Conservation (phyloP, 2,329 filamentous ascomycete genomes). For the Calonectria pseudoturangicola region DNA sequence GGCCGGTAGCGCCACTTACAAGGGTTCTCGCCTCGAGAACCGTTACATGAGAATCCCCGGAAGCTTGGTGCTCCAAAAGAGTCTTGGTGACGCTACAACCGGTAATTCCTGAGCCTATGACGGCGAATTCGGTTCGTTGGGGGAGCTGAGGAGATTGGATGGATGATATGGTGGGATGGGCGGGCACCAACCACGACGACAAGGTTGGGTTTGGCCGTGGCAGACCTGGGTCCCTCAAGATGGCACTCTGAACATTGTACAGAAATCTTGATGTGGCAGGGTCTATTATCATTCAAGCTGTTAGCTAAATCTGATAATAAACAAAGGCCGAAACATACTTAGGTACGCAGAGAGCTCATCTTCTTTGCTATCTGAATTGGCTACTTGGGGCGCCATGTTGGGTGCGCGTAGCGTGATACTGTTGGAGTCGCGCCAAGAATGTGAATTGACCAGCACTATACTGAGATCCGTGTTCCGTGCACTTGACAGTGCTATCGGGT, state of each 20-base stretch:
- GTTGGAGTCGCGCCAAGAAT: background rate
- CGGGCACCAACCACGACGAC: constrained; percentile 54
- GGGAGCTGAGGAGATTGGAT: constrained; percentile 50
- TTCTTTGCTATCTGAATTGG: background rate
- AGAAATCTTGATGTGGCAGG: constrained; percentile 29
- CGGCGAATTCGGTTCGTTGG: constrained; percentile 46
- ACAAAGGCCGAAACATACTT: background rate
- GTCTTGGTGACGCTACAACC: constrained; percentile 54
- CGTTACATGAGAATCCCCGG: constrained; percentile 37
- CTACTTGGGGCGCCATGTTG: background rate
- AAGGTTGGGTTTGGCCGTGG: constrained; percentile 51
- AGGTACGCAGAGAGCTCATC: constrained; percentile 9
- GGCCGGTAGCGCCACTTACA: constrained; percentile 56
- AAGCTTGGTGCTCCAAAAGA: constrained; percentile 46
- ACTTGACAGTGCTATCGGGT: background rate
- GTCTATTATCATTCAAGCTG: background rate
- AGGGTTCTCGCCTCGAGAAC: constrained; percentile 56
- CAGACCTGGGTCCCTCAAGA: constrained; percentile 49
- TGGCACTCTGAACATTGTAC: constrained; percentile 29
- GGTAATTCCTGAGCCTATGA: constrained; percentile 59
- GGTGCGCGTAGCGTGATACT: background rate
- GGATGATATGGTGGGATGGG: constrained; percentile 48
- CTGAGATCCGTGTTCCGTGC: background rate
- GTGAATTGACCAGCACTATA: background rate
- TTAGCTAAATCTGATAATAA: background rate